A percentile compares a stretch with the other conserved stretches of the same genome.
Evolutionary conservation across 1,139 yeast genomes (phyloP).

Genomic region (Scheffersomyces illinoinensis): DNA sequence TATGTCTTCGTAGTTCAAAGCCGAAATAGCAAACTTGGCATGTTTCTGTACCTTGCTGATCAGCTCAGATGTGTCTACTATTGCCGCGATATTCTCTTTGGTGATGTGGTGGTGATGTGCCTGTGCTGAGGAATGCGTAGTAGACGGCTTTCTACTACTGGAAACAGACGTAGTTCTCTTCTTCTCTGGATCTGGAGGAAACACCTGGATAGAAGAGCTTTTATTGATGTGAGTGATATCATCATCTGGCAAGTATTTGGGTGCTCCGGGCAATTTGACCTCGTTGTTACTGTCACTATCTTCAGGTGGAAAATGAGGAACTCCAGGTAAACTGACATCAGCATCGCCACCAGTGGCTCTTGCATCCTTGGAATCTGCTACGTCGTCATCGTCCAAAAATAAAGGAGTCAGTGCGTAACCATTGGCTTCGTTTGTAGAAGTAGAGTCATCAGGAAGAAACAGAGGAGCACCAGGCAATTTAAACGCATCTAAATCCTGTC

Average conservation of each 20-base stretch:
- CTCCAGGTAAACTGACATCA: conserved; percentile 20
- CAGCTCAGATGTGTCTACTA: conserved; percentile 60
- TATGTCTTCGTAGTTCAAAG: conserved; percentile 87
- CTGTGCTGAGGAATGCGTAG: conserved; percentile 1
- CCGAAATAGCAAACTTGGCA: conserved; percentile 90
- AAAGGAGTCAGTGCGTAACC: conserved; percentile 2
- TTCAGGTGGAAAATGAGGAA: conserved; percentile 29
- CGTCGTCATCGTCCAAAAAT: conserved; percentile 2
- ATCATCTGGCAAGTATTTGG: conserved; percentile 43
- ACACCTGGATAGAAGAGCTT: conserved; percentile 39
- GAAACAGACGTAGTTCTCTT: conserved; percentile 4
- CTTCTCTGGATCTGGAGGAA: conserved; percentile 23
- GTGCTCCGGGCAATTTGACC: conserved; percentile 44
- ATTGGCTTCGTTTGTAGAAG: not conserved
- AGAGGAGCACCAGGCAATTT: conserved; percentile 19
- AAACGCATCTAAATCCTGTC: not conserved
- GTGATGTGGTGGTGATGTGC: conserved; percentile 24
- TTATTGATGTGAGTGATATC: conserved; percentile 41
- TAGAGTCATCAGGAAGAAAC: conserved; percentile 10
- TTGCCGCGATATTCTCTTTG: conserved; percentile 46
- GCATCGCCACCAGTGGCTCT: not conserved
- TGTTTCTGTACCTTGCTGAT: conserved; percentile 76
- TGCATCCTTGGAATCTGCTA: conserved; percentile 3
- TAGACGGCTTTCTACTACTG: conserved; percentile 1
- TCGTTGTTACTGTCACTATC: conserved; percentile 16